Evolutionary conservation across 192 early-diverging fungal genomes (phyloP).

Genomic region (Geranomyces michiganensis): DNA sequence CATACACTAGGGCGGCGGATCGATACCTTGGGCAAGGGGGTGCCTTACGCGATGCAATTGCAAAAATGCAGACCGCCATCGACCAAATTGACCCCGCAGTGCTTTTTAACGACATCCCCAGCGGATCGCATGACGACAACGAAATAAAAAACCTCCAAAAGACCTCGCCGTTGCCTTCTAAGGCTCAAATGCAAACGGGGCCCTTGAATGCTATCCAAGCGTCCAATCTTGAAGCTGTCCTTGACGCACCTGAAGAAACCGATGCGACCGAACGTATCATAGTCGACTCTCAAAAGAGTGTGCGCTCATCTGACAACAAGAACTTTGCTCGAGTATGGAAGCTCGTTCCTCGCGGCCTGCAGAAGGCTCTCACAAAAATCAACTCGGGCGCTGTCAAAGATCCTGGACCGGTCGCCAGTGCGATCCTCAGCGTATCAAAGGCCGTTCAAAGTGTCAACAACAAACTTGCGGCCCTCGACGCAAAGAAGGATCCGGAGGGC

Average conservation of each 20-base stretch:
- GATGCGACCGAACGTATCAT: not conserved
- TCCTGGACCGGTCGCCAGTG: not conserved
- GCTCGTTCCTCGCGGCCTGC: conserved; percentile 3
- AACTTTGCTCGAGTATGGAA: conserved; percentile 7
- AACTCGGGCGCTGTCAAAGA: conserved; percentile 11
- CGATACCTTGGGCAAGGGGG: not conserved
- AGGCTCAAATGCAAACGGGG: not conserved
- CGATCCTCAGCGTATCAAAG: conserved; percentile 12
- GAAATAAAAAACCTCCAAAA: not conserved
- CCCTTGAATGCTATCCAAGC: not conserved
- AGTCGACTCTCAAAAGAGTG: not conserved
- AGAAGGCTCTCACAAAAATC: conserved; percentile 8
- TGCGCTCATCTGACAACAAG: not conserved
- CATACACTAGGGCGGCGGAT: not conserved
- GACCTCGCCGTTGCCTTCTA: not conserved
- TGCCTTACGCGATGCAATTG: not conserved
- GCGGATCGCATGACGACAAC: not conserved
- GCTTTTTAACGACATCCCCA: not conserved
- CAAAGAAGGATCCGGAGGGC: conserved; percentile 2
- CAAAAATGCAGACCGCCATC: not conserved
- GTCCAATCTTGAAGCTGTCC: not conserved
- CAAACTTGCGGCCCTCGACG: not conserved
- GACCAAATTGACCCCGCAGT: not conserved
- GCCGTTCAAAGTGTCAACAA: not conserved
- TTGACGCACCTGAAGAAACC: conserved; percentile 3